These are phyloP conservation scores for Lasiosphaeria ovina DNA, from an alignment of 495 filamentous ascomycete species.

Conservation along the genomic window DNA sequence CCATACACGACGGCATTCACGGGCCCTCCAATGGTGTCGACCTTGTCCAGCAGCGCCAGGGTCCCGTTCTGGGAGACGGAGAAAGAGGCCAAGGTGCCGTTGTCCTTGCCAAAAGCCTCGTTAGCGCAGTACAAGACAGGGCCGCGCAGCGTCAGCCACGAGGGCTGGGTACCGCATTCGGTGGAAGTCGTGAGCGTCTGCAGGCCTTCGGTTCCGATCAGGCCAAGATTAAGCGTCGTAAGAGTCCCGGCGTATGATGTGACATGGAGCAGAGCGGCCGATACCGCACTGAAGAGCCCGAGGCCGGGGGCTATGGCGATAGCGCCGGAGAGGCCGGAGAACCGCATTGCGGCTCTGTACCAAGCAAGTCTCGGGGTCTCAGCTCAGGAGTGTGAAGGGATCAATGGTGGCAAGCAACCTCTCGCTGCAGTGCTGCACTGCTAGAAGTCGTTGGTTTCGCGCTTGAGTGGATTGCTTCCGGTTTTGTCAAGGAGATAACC, in stretches of 20 bases:
- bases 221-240: conserved; percentile 51
- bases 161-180: conserved; percentile 54
- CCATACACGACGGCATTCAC: conserved; percentile 46
- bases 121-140: conserved; percentile 60
- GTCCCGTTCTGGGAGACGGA: conserved; percentile 33
- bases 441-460: no score
- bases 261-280: conserved; percentile 52
- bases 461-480: no score
- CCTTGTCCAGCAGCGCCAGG: conserved; percentile 34
- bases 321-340: conserved; percentile 8
- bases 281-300: conserved; percentile 30
- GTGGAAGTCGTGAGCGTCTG: conserved; percentile 39
- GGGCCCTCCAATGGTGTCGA: conserved; percentile 37
- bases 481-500: no score
- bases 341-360: conserved; percentile 11
- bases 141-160: conserved; percentile 54
- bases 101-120: conserved; percentile 42
- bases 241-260: conserved; percentile 60
- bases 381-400: no score
- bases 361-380: background rate
- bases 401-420: no score
- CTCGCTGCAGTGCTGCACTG: no score
- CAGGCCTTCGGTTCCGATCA: conserved; percentile 27
- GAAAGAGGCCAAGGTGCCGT: conserved; percentile 44
- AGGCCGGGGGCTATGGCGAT: conserved; percentile 23